Conservation (phyloP, 2,329 filamentous ascomycete species). For the Bipolaris oryzae region DNA sequence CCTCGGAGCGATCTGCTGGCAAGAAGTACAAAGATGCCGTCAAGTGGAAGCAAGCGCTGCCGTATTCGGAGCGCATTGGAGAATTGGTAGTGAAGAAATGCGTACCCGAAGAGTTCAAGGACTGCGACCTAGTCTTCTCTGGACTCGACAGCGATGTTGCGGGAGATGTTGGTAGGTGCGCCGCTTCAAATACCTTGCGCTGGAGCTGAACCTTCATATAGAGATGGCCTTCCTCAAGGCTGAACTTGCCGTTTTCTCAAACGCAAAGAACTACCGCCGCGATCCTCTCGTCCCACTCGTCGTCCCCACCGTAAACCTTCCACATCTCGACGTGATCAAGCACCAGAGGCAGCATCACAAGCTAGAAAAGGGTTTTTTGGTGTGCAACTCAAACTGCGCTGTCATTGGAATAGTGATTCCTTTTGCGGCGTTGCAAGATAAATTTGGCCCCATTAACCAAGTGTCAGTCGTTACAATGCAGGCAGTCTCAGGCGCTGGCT, state of each 20-base stretch:
- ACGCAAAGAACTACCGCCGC: constrained; percentile 95
- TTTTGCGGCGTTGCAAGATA: constrained; percentile 84
- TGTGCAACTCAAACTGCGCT: constrained; percentile 98
- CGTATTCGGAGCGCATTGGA: constrained; percentile 76
- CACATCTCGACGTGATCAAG: constrained; percentile 85
- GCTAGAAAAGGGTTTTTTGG: constrained; percentile 84
- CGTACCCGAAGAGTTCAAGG: constrained; percentile 77
- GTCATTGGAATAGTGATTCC: constrained; percentile 96
- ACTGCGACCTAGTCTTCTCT: constrained; percentile 93
- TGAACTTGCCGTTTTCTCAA: constrained; percentile 92
- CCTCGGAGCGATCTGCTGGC: constrained; percentile 84
- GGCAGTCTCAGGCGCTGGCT: constrained; percentile 90
- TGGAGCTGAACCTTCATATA: constrained; percentile 12
- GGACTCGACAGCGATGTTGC: constrained; percentile 92
- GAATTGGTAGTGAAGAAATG: constrained; percentile 87
- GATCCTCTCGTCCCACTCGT: constrained; percentile 90
- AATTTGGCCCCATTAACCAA: constrained; percentile 76
- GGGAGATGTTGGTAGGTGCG: constrained; percentile 77
- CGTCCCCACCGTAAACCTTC: constrained; percentile 91
- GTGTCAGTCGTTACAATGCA: constrained; percentile 94
- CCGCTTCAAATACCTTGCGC: neutral
- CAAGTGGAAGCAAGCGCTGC: constrained; percentile 88
- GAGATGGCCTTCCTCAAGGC: constrained; percentile 91
- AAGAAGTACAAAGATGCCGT: constrained; percentile 96
- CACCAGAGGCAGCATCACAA: constrained; percentile 77